These are phyloP conservation scores for Hyphopichia pseudoburtonii DNA, from an alignment of 1,139 yeast genomes.

Conservation along the genomic window DNA sequence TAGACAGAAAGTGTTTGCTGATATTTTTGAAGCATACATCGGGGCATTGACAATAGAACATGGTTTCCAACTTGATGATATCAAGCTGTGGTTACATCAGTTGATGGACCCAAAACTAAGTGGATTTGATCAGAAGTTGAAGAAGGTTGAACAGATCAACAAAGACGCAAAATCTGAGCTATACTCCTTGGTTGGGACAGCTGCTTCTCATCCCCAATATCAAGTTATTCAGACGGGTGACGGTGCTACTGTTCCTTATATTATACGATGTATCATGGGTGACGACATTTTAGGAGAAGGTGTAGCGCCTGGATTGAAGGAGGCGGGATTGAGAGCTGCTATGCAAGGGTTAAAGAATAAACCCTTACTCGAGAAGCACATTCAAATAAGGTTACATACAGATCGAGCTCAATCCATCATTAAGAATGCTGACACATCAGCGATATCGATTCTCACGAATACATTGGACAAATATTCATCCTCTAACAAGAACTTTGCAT, in stretches of 20 bases:
- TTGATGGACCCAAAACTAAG: conserved; percentile 41
- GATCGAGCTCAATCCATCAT: conserved; percentile 51
- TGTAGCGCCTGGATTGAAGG: conserved; percentile 56
- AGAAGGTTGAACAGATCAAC: conserved; percentile 38
- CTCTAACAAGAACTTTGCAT: background rate
- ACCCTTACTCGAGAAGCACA: conserved; percentile 61
- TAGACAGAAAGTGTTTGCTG: conserved; percentile 62
- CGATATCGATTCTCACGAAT: background rate
- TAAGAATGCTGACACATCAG: conserved; percentile 10
- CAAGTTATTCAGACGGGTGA: conserved; percentile 53
- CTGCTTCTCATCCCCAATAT: conserved; percentile 66
- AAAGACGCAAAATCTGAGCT: conserved; percentile 73
- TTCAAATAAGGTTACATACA: conserved; percentile 56
- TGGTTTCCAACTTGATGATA: conserved; percentile 43
- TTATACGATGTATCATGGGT: conserved; percentile 67
- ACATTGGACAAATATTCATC: background rate
- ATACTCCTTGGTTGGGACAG: conserved; percentile 78
- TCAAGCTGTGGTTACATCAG: conserved; percentile 60
- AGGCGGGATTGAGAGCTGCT: conserved; percentile 74
- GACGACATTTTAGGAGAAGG: conserved; percentile 60
- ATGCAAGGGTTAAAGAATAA: conserved; percentile 65
- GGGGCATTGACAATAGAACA: conserved; percentile 77
- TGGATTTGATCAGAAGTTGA: conserved; percentile 26
- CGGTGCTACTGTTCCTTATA: conserved; percentile 49
- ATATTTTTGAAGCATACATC: conserved; percentile 85